Evolutionary conservation across 106 monocot genomes (phyloP).

Genomic region (Dioscorea zingiberensis): DNA sequence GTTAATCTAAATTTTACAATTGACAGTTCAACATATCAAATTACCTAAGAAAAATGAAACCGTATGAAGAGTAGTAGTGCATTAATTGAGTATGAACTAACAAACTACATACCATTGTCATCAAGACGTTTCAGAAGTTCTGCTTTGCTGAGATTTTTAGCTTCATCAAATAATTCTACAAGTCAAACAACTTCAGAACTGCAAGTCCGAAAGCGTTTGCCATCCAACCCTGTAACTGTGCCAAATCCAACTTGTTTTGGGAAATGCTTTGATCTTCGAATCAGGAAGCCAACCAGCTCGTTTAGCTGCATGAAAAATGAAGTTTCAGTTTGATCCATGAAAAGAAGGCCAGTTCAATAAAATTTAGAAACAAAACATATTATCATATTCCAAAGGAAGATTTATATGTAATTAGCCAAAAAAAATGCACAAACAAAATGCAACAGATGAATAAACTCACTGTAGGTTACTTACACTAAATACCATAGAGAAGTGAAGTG

Average conservation of each 20-base stretch:
- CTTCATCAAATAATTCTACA: conserved; percentile 93
- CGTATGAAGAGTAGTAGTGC: neutral
- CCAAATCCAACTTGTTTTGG: conserved; percentile 78
- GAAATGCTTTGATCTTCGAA: conserved; percentile 20
- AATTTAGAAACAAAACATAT: neutral
- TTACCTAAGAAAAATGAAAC: neutral
- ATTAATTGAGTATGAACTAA: too few relatives aligned
- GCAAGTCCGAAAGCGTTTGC: conserved; percentile 88
- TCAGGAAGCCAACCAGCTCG: conserved; percentile 65
- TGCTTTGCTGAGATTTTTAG: conserved; percentile 68
- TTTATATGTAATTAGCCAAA: neutral
- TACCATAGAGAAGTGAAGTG: conserved; percentile 77
- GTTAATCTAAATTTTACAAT: too few relatives aligned
- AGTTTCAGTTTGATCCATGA: too few relatives aligned
- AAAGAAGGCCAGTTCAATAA: too few relatives aligned
- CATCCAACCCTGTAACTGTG: conserved; percentile 89
- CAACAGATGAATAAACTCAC: neutral
- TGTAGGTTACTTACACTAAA: conserved; percentile 62
- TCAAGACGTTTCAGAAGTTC: conserved; percentile 72
- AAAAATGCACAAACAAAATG: neutral
- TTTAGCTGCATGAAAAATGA: conserved; percentile 33
- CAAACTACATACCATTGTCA: conserved; percentile 49
- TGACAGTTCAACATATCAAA: too few relatives aligned
- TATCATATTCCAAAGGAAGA: neutral
- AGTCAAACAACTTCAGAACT: conserved; percentile 89